Evolutionary conservation across 202 grass and related monocot genomes (phyloP), one percentile per base, ranked within the genome.

Genomic region (Setaria italica): DNA sequence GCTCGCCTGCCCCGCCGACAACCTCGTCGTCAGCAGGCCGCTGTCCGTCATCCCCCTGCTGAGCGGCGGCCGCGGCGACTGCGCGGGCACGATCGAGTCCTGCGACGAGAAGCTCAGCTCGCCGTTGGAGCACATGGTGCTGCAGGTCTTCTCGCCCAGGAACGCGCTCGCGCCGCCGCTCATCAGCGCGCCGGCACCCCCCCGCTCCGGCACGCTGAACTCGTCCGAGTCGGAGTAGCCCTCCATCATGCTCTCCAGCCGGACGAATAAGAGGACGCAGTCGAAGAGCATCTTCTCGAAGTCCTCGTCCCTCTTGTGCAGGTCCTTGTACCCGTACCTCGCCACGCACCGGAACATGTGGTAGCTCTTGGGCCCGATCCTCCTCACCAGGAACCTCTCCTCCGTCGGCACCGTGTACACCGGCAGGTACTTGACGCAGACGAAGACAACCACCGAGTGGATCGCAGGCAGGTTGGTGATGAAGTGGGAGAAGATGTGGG

Each of bases 201-300:
- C 80, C 72, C 85, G 70, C 63, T 86, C 85, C 1, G 37, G 74
- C 57, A 89, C 47, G 60, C 93, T 95, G 68, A 84, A 89, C 25
- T 93, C 91, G 1, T 95, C 95, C 0, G 92, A 98, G 74, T 98
- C 95, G 16, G 95, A 93, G 72, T 92, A 98, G 4, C 83, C 93
- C 0, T 98, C 95, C 95, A 98, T 98, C 95, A 98, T 98, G 80
- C 92, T 92, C 86, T 98, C 95, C 5, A 98, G 83, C 15, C 91
- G 87, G 45, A 93, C 75, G 70, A 95, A 95, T 37, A 87, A 67
- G 1, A 76, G 16, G 62, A 98, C 67, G 73, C 89, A 90, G 53
- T 98, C 85, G 45, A 90, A 87, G 46, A 98, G 85, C 89, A 95
- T 85, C 85, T 80, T 87, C 64, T 98, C 95, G 68, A 98, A 98